A percentile compares a stretch with the other conserved stretches of the same genome.
Conservation (phyloP, 1,284 basidiomycete species). For the Veloporphyrellus conicus region DNA sequence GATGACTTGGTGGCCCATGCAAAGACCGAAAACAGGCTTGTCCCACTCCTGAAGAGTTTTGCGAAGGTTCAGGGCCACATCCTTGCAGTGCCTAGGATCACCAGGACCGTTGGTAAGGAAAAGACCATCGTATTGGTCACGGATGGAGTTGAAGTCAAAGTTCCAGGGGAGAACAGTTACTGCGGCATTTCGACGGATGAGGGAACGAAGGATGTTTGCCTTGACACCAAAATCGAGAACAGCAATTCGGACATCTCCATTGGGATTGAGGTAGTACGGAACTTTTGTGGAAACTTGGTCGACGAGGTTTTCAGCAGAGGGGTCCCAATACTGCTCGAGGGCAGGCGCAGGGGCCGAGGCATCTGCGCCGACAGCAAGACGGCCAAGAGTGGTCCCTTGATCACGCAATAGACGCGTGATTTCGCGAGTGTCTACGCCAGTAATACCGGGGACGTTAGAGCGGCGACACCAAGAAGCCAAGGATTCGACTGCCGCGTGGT, state of each 20-base stretch:
- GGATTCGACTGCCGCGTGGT: slow-evolving; percentile 91
- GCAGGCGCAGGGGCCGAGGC: slow-evolving; percentile 57
- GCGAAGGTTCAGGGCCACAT: slow-evolving; percentile 78
- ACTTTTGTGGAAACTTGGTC: slow-evolving; percentile 86
- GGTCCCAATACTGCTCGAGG: slow-evolving; percentile 84
- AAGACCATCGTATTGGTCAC: slow-evolving; percentile 90
- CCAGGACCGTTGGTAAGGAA: slow-evolving; percentile 98
- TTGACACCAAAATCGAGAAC: slow-evolving; percentile 97
- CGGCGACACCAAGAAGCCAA: slow-evolving; percentile 92
- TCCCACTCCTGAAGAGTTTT: slow-evolving; percentile 84
- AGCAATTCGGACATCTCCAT: slow-evolving; percentile 86
- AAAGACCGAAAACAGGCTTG: slow-evolving; percentile 95
- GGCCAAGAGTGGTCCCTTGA: slow-evolving; percentile 95
- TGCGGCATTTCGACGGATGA: slow-evolving; percentile 84
- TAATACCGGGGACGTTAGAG: slow-evolving; percentile 87
- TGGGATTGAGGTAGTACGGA: slow-evolving; percentile 84
- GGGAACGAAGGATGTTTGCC: slow-evolving; percentile 92
- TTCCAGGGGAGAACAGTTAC: slow-evolving; percentile 98
- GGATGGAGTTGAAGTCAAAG: slow-evolving; percentile 88
- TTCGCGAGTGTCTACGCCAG: slow-evolving; percentile 96
- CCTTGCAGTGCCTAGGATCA: slow-evolving; percentile 86
- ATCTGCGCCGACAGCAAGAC: slow-evolving; percentile 82
- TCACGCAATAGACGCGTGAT: slow-evolving; percentile 92
- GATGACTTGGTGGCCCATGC: slow-evolving; percentile 98
- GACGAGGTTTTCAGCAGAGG: slow-evolving; percentile 87